A percentile compares a stretch with the other conserved stretches of the same genome.
phyloP scores from a whole-genome alignment of 495 filamentous ascomycete genomes.

The Tuber umbilicatum region DNA sequence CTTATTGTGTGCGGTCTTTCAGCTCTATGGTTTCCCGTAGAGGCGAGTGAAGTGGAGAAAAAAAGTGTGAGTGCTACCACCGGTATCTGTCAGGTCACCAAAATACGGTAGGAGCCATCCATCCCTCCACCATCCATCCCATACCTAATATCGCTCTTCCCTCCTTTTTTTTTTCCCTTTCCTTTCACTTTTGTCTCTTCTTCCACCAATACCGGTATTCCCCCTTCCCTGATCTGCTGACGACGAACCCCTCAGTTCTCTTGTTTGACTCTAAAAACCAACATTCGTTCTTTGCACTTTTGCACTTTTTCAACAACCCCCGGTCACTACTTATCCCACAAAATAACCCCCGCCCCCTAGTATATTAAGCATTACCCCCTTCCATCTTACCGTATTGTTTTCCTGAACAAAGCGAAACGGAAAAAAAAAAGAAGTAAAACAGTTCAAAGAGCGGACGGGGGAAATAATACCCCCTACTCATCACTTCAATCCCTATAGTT shows the following conservation, averaged over 20 bases:
- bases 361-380: neutral
- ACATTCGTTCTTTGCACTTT: neutral
- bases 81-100: neutral
- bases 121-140: conserved; percentile 1
- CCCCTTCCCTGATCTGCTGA: neutral
- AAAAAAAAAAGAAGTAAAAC: neutral
- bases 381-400: neutral
- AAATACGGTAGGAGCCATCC: too few relatives aligned
- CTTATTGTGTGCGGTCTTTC: neutral
- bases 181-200: neutral
- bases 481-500: neutral
- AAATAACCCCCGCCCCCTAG: neutral
- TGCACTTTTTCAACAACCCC: neutral
- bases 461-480: neutral
- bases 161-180: neutral
- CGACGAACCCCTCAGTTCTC: neutral
- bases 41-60: neutral
- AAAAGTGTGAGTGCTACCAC: neutral
- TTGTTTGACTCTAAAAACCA: neutral
- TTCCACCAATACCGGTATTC: neutral
- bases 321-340: neutral
- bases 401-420: neutral
- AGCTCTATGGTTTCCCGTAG: neutral
- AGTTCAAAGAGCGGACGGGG: neutral
- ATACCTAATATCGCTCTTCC: neutral